These are phyloP conservation scores for Samsoniella hepiali DNA, from an alignment of 2,329 filamentous ascomycete genomes.

Conservation along the genomic window DNA sequence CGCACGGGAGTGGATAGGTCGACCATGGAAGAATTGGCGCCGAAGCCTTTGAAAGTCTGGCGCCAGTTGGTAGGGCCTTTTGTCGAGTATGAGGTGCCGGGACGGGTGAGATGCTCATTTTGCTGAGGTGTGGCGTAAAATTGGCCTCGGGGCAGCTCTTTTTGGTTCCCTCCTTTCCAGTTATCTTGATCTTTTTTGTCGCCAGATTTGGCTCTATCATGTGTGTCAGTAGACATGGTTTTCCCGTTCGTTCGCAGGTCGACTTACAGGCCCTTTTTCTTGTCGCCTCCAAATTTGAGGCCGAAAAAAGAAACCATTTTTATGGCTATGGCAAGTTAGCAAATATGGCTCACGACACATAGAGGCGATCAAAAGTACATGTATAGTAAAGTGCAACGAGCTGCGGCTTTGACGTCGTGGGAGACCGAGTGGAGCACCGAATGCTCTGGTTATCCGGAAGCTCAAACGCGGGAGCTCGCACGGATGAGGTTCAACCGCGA, in stretches of 20 bases:
- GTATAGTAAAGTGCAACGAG: not conserved
- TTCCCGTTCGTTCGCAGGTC: not conserved
- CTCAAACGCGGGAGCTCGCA: not conserved
- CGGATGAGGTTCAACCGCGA: slow-evolving; percentile 12
- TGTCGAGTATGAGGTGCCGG: slow-evolving; percentile 40
- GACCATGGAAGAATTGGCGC: slow-evolving; percentile 42
- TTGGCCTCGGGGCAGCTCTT: slow-evolving; percentile 30
- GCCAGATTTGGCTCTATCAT: slow-evolving; percentile 27
- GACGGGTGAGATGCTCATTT: slow-evolving; percentile 34
- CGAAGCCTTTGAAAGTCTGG: slow-evolving; percentile 37
- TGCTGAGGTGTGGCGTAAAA: slow-evolving; percentile 37
- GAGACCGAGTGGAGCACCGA: not conserved
- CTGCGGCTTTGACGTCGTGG: not conserved
- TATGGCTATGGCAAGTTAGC: slow-evolving; percentile 18
- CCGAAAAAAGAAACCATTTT: slow-evolving; percentile 59
- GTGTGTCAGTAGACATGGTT: not conserved
- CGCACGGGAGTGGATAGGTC: slow-evolving; percentile 37
- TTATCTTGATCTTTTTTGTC: slow-evolving; percentile 29
- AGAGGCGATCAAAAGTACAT: not conserved
- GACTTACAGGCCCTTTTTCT: slow-evolving; percentile 52
- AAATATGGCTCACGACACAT: not conserved
- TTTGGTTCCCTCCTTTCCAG: not conserved
- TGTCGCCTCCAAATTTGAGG: slow-evolving; percentile 53
- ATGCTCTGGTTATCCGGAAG: not conserved
- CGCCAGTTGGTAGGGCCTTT: slow-evolving; percentile 29